A percentile compares a stretch with the other conserved stretches of the same genome.
phyloP scores from a whole-genome alignment of 164 flowering plant species.

The Magnolia changhungtana region DNA sequence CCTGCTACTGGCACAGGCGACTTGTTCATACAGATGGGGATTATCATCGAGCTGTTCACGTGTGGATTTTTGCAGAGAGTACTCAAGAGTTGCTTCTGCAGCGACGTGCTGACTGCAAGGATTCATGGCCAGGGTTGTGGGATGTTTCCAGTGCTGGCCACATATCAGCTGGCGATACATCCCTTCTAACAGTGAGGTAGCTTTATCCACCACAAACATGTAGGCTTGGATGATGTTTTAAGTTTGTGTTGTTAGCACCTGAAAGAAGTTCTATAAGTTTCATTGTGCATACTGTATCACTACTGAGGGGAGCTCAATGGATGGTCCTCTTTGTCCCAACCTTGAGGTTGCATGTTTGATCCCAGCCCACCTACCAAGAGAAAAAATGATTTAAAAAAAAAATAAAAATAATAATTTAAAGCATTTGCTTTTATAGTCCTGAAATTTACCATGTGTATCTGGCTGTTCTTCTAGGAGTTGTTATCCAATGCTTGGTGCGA shows the following conservation, averaged over 20 bases:
- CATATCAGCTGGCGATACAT: constrained; percentile 86
- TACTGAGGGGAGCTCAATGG: background rate
- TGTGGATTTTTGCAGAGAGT: constrained; percentile 81
- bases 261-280: background rate
- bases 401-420: too few species aligned
- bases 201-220: too few species aligned
- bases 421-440: too few species aligned
- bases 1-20: constrained; percentile 34
- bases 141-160: constrained; percentile 97
- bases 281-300: background rate
- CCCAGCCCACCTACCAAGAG: background rate
- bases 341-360: background rate
- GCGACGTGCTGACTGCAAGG: constrained; percentile 79
- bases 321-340: background rate
- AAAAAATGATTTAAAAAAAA: too few species aligned
- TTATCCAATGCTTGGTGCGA: too few species aligned
- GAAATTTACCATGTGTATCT: too few species aligned
- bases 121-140: constrained; percentile 90
- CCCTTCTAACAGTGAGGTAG: constrained; percentile 78
- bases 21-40: constrained; percentile 84
- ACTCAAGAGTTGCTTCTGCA: constrained; percentile 84
- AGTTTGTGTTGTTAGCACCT: background rate
- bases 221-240: background rate
- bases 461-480: too few species aligned
- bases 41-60: constrained; percentile 85